Base-by-base conservation (phyloP, 495 filamentous ascomycete species). In the Hypoxylon subgilvum region DNA sequence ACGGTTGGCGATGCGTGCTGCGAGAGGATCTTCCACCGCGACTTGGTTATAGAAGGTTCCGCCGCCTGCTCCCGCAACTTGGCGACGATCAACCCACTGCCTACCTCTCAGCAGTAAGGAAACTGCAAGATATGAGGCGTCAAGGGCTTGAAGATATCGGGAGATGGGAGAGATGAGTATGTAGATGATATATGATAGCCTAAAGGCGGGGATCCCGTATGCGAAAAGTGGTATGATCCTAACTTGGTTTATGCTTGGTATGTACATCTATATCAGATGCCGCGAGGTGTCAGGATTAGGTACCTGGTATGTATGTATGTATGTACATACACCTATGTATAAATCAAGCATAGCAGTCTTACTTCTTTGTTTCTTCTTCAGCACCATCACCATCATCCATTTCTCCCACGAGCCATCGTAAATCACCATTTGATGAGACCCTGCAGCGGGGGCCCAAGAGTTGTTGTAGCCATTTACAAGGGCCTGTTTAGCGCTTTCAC, bases 401-500 rank as follows among this genome's bases (percentile, higher is more conserved):
- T n/a, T n/a, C n/a, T n/a, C n/a, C n/a, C n/a, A n/a, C n/a, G n/a
- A n/a, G 18, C 34, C 14, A 16, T 40, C 18, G 22, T 10, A 41
- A 19, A 41, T 41, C 39, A 25, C 19, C 39, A 7, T 23, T n/a
- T 12, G 21, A 25, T n/a, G n/a, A 4, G 21, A 13, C 39, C 21
- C 22, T 1, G 12, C 22, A 42, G 21, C n/a, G 39, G 39, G n/a
- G n/a, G n/a, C n/a, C n/a, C n/a, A 5, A 21, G 8, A 41, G 16
- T 46, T 22, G 39, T 46, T 32, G 18, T 41, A 19, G 34, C 57
- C 57, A 60, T 36, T 42, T 27, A 27, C 22, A 42, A 42, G 22
- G 17, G 3, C 22, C 4, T 19, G 27, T 42, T 42, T 42, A 27
- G 39, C 39, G 39, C 39, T 42, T 21, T 14, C 16, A 6, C 39